Conservation (phyloP, 225 moss, liverwort and hornwort genomes). For the Thuidium tamariscinum region DNA sequence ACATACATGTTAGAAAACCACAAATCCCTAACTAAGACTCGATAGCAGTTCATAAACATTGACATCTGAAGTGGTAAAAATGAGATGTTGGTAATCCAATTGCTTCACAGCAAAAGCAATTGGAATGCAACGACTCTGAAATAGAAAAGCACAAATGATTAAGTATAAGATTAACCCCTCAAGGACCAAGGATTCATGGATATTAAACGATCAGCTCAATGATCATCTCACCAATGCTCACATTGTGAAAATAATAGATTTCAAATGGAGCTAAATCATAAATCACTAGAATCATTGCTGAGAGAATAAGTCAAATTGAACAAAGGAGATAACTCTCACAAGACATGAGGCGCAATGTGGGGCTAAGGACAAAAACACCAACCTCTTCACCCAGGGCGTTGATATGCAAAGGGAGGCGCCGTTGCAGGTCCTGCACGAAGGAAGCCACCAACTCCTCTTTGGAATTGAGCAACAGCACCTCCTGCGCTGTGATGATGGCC, state of each 20-base stretch:
- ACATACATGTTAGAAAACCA: conserved; percentile 1
- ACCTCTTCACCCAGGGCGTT: conserved; percentile 90
- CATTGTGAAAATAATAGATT: background rate
- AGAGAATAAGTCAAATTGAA: background rate
- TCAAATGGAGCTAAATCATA: background rate
- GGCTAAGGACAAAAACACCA: background rate
- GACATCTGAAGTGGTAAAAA: background rate
- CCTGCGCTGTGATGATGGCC: conserved; percentile 98
- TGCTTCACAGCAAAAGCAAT: background rate
- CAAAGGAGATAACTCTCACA: background rate
- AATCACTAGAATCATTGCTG: background rate
- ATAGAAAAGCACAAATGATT: background rate
- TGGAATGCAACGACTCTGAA: background rate
- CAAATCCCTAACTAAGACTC: background rate
- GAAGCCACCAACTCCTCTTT: conserved; percentile 63
- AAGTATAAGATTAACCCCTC: background rate
- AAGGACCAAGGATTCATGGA: background rate
- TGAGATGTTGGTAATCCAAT: background rate
- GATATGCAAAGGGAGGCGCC: conserved; percentile 77
- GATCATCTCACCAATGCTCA: background rate
- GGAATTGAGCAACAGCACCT: conserved; percentile 81
- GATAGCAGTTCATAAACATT: background rate
- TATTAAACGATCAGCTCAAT: background rate
- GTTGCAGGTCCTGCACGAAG: conserved; percentile 73
- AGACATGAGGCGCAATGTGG: background rate